Evolutionary conservation across 192 early-diverging fungal genomes (phyloP), one percentile per base, ranked within the genome.

Genomic region (Coemansia sp.): DNA sequence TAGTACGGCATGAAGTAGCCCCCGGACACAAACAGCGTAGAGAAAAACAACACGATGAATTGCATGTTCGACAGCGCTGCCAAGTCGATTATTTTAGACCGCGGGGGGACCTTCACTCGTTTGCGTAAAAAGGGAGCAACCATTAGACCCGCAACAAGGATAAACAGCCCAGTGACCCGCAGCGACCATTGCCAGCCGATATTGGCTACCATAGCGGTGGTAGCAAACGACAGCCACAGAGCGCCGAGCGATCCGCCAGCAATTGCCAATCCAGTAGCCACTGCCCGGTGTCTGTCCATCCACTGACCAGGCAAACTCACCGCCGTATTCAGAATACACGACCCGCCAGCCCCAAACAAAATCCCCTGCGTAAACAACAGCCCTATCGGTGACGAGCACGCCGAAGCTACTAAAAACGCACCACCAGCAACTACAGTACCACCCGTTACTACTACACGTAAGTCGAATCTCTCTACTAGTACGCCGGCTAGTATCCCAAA

Each of bases 161-260:
- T 52, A 7, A 88, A 67, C 8, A 88, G 56, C 14, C 86, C 89
- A n/a, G 82, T 83, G 38, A 90, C 80, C n/a, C 91, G 85, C n/a
- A 95, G 76, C 4, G 89, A 83, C 88, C 90, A 91, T 22, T 72
- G 57, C 49, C 82, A 74, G 0, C 89, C 91, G n/a, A 90, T 11
- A 6, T 38, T 40, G 16, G 76, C 67, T 1, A 93, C 77, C 48
- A 90, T 77, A 0, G 72, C 71, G 14, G 85, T 83, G 0, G 77
- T 75, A 0, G 89, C 75, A 54, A 85, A 85, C 10, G 87, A 77
- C 32, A 94, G 62, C 52, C 76, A 84, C 18, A 94, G 68, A 4
- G 91, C 91, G 40, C 93, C 93, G 6, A 92, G 54, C n/a, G 89
- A 89, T 3, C 84, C 80, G 0, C 91, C 93, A 7, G 90, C 75